Evolutionary conservation across 129 eudicot genomes (phyloP), one percentile per base, ranked within the genome.

Genomic region (Erigeron canadensis): DNA sequence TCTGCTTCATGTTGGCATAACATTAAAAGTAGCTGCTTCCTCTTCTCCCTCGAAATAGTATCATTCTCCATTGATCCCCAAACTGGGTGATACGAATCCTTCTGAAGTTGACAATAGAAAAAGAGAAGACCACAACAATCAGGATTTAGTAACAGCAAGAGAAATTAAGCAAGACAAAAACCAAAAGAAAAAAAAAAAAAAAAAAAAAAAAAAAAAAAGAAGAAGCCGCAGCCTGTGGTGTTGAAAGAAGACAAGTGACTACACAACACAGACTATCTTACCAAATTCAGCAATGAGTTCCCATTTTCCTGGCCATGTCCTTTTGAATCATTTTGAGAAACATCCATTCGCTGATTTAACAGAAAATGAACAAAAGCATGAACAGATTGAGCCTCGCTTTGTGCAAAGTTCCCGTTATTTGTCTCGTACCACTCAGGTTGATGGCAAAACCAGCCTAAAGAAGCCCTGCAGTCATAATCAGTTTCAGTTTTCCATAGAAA

Each of bases 391-490:
- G 96, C 91, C 79, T 95, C 99, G 58, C 97, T 84, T 66, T 73
- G 89, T 55, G 99, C 80, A 81, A 90, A 90, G 76, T 83, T 85
- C 63, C 79, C 83, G 74, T 85, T 90, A 70, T 79, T 88, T 41
- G 85, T 75, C 56, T 95, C 99, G 51, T 74, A 88, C 96, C 96
- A 95, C 67, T 95, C 97, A 63, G 97, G 96, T 67, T 86, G 85
- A 75, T 86, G 92, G 58, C 97, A 94, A 80, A 95, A 95, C 97
- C 97, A 95, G 56, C 97, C 97, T 75, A 95, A 81, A n/a, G 94
- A 76, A 41, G 99, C 85, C 85, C 99, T 95, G 89, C 68, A 76
- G 37, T 64, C 11, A 22, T 70, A 57, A 38, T 38, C 22, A 4
- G 48, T 21, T 17, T 73, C 48, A 73, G 50, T 48, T 48, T 45